A percentile compares a stretch with the other conserved stretches of the same genome.
Evolutionary conservation across 106 monocot species (phyloP).

Genomic region (Apostasia shenzhenica): DNA sequence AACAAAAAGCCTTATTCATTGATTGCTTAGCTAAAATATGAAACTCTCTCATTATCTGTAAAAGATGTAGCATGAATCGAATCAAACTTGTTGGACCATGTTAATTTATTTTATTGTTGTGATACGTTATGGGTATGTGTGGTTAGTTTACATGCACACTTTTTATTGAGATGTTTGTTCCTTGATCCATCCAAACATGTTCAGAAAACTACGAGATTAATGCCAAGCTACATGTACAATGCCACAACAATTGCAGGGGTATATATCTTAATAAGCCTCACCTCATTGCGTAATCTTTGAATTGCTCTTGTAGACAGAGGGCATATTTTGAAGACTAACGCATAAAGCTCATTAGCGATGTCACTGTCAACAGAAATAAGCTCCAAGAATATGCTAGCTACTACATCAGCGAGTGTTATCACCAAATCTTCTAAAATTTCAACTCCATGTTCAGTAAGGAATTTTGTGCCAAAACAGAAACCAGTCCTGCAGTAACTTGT

Average conservation of each 20-base stretch:
- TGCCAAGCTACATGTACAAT: background rate
- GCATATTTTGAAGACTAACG: slow-evolving; percentile 52
- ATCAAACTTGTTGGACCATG: no score
- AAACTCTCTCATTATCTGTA: no score
- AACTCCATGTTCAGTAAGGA: slow-evolving; percentile 39
- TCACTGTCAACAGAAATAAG: slow-evolving; percentile 86
- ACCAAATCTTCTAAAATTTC: slow-evolving; percentile 82
- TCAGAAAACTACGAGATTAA: no score
- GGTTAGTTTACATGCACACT: no score
- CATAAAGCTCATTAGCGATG: slow-evolving; percentile 41
- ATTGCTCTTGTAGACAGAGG: slow-evolving; percentile 72
- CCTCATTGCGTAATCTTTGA: slow-evolving; percentile 92
- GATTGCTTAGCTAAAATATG: no score
- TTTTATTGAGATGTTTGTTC: no score
- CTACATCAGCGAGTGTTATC: slow-evolving; percentile 68
- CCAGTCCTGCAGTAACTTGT: slow-evolving; percentile 21
- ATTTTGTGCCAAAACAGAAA: slow-evolving; percentile 36
- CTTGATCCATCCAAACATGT: no score
- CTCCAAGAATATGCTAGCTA: slow-evolving; percentile 65
- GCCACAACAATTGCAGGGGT: background rate
- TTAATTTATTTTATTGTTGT: no score
- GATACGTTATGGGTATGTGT: no score
- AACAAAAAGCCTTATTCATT: no score
- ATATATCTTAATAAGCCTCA: slow-evolving; percentile 6
- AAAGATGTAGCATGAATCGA: no score